Base-by-base conservation (phyloP, 129 eudicot genomes). In the Centella asiatica region DNA sequence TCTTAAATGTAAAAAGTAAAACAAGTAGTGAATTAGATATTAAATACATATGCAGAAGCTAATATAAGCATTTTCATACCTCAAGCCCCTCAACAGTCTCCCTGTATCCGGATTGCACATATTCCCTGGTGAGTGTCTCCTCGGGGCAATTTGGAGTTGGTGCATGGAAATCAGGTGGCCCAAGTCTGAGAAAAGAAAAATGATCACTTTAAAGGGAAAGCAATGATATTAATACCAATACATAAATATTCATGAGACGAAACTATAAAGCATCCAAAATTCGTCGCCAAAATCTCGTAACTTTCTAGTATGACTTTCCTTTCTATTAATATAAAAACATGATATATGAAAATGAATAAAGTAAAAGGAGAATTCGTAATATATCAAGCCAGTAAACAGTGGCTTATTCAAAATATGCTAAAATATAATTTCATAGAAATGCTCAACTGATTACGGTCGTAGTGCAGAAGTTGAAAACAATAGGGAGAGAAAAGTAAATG, bases 81-180 rank as follows among this genome's bases (percentile, higher is more conserved):
- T 93, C 99, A 59, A 93, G 95, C 59, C 96, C 95, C 75, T 93
- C 99, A 66, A 93, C 92, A 11, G 87, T 82, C 82, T 93, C 99
- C 76, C 82, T 67, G 82, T 93, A 93, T 78, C 99, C 99, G 66
- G 82, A 69, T 74, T 82, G 88, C 63, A 82, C 96, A 88, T 87
- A 87, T 57, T 93, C 99, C 65, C 70, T 74, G 55, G 89, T 85
- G 51, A 93, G 85, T 19, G 96, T 93, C 83, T 93, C 99, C 84
- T 93, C 99, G 2, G 92, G 92, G 59, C 99, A 93, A 70, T 65
- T 82, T 57, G 85, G 69, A 76, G 92, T 85, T 32, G 83, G 99
- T 11, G 95, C 95, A 62, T 84, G 88, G 73, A 84, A 93, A 44
- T 93, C 99, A 57, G 99, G 96, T 51, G 99, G 96, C 60, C 89